Conservation (phyloP, 1,284 basidiomycete genomes). For the Microbotryum lychnidis-dioicae region DNA sequence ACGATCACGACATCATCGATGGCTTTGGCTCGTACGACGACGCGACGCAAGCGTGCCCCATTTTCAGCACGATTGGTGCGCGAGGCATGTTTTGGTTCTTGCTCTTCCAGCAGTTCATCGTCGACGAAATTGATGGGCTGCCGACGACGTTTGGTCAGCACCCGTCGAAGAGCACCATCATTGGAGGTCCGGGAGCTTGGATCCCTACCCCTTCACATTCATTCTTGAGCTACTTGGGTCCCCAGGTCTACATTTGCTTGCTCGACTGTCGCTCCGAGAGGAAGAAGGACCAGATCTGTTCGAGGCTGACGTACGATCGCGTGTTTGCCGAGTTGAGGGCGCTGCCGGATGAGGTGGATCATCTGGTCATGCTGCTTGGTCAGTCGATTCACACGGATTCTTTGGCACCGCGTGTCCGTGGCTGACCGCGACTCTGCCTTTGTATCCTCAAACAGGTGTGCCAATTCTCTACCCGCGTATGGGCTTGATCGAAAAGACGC, state of each 20-base stretch:
- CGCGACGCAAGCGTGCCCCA: conserved; percentile 63
- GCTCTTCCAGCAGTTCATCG: conserved; percentile 57
- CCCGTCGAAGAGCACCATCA: conserved; percentile 44
- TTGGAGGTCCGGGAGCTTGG: conserved; percentile 67
- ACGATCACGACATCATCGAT: conserved; percentile 46
- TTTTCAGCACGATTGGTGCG: conserved; percentile 50
- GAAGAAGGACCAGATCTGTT: conserved; percentile 68
- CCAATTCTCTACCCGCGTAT: conserved; percentile 81
- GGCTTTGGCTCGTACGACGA: conserved; percentile 62
- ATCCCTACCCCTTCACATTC: conserved; percentile 73
- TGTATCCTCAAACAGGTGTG: conserved; percentile 44
- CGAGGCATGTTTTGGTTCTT: conserved; percentile 73
- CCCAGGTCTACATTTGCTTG: conserved; percentile 50
- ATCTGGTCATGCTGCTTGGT: conserved; percentile 73
- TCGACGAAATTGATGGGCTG: conserved; percentile 61
- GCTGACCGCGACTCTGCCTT: conserved; percentile 12
- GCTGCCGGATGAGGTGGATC: conserved; percentile 61
- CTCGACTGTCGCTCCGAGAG: conserved; percentile 80
- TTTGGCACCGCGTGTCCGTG: too few relatives aligned
- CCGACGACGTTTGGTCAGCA: conserved; percentile 45
- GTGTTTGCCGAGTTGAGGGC: conserved; percentile 50
- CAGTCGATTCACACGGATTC: conserved; percentile 14
- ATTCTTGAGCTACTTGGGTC: conserved; percentile 52
- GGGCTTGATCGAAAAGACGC: conserved; percentile 64
- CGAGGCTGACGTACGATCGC: conserved; percentile 59